A percentile compares a stretch with the other conserved stretches of the same genome.
phyloP scores from a whole-genome alignment of 2,329 filamentous ascomycete species.

The Fusarium virguliforme region DNA sequence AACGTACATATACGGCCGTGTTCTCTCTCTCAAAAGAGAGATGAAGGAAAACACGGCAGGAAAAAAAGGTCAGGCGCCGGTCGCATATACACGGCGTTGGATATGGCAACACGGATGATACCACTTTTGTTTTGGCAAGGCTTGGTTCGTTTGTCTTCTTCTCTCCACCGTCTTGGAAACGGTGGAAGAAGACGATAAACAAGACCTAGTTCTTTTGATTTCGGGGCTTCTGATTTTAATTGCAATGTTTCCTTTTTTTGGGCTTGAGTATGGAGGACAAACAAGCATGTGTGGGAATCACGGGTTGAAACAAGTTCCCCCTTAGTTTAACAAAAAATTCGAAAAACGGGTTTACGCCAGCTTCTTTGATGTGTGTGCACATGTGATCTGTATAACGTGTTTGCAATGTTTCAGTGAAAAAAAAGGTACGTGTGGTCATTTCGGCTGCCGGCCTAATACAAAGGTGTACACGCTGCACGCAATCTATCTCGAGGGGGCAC shows the following conservation, averaged over 20 bases:
- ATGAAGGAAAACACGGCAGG: conserved; percentile 1
- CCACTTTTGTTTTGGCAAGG: conserved; percentile 39
- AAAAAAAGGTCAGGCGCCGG: conserved; percentile 35
- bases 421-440: conserved; percentile 6
- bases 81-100: conserved; percentile 51
- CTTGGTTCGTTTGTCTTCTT: neutral
- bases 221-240: conserved; percentile 36
- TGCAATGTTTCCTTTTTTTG: conserved; percentile 29
- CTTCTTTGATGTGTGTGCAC: conserved; percentile 4
- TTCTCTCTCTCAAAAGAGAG: conserved; percentile 15
- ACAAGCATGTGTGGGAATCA: conserved; percentile 26
- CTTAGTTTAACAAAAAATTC: conserved; percentile 28
- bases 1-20: conserved; percentile 37
- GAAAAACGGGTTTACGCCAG: conserved; percentile 29
- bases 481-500: conserved; percentile 18
- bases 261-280: conserved; percentile 29
- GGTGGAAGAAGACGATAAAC: neutral
- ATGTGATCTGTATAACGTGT: conserved; percentile 23
- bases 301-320: conserved; percentile 1
- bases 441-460: conserved; percentile 7
- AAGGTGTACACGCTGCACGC: conserved; percentile 12
- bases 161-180: conserved; percentile 19
- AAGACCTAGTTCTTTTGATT: conserved; percentile 24
- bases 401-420: conserved; percentile 9
- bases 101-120: conserved; percentile 44